Percentiles rank a stretch among this genome's conserved stretches.
Conservation (phyloP, 345 rosid species). For the Eucalyptus sp. region DNA sequence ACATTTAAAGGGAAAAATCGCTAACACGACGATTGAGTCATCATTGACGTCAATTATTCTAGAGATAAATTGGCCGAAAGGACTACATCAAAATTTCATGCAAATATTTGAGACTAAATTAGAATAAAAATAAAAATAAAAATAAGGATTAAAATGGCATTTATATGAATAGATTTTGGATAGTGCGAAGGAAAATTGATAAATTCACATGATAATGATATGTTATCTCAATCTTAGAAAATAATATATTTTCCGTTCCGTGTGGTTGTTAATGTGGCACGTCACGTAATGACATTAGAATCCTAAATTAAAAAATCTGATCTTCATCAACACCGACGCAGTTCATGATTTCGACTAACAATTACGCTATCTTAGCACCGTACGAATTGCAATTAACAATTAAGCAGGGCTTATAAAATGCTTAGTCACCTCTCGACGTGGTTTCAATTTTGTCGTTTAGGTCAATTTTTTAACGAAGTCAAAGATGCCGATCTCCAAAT, state of each 20-base stretch:
- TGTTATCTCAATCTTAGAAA: background rate
- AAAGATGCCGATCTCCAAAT: background rate
- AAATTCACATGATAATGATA: background rate
- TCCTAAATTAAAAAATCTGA: background rate
- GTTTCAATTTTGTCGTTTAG: background rate
- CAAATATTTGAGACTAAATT: background rate
- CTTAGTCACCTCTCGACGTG: background rate
- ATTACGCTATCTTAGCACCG: background rate
- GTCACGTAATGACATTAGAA: background rate
- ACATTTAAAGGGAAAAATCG: background rate
- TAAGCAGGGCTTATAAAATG: background rate
- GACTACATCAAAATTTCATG: background rate
- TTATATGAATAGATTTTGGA: background rate
- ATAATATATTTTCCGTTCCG: background rate
- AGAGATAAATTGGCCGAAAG: background rate
- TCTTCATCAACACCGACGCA: background rate
- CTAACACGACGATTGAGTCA: fast-evolving
- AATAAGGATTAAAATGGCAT: fast-evolving
- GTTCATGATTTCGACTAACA: background rate
- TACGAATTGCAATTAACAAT: background rate
- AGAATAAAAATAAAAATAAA: background rate
- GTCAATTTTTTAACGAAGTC: background rate
- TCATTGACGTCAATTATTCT: fast-evolving
- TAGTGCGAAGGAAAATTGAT: background rate
- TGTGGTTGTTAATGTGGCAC: background rate